Evolutionary conservation across 768 basidiomycete species (phyloP), one percentile per base, ranked within the genome.

Genomic region (Phylloporus arenicola): DNA sequence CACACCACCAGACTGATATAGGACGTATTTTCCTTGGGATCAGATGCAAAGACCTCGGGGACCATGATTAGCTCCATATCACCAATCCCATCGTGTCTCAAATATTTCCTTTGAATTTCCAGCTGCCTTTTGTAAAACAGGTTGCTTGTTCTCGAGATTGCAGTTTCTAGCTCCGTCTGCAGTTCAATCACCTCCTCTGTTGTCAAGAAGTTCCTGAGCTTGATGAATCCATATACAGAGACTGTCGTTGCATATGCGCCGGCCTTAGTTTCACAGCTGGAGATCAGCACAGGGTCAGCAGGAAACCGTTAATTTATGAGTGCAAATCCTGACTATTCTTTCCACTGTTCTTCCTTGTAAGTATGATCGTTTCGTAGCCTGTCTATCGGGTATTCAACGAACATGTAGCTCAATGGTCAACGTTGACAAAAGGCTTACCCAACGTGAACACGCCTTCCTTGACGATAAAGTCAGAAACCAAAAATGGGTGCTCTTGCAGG

Each of bases 21-120:
- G 24, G 50, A 57, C 20, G 45, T 53, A 24, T 53, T 45, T 20
- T 43, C 41, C 24, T 50, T 38, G 4, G 58, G 44, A 6, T 20
- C 11, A 5, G 50, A 53, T 34, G 31, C 43, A 7, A 60, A 60
- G 11, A 35, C 50, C 22, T 57, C 49, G 4, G 54, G 54, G 8
- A 60, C 34, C 57, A 59, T 60, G 39, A 52, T 45, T 19, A 59
- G 54, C 31, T 59, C 58, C 47, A 59, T 14, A 16, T 59, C 31
- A 2, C 57, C 58, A 7, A 59, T 48, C 4, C 38, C 54, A 2
- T 27, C 44, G 20, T 38, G 7, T 1, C 45, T 47, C 0, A 59
- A 12, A 24, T 50, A 59, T 25, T 10, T 8, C 25, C 42, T 52
- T 29, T 59, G 58, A 42, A 53, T 50, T 38, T 30, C 48, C 6